Conservation (phyloP, 176 grass and related monocot genomes). For the Eleusine indica region DNA sequence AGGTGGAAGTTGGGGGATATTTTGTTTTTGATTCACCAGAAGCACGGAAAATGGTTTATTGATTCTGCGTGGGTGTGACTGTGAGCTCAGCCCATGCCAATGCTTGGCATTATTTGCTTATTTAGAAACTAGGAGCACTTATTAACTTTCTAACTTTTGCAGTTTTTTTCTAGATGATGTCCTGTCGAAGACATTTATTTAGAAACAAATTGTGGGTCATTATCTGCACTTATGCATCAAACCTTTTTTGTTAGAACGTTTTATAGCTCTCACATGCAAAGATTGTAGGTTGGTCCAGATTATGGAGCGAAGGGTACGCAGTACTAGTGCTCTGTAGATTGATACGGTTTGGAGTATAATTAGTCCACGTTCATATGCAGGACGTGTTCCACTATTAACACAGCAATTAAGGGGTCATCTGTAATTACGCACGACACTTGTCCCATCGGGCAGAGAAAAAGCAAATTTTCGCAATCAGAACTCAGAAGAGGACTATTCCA, state of each 20-base stretch:
- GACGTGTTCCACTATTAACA: not conserved
- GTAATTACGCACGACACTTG: not conserved
- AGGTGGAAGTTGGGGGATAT: not conserved
- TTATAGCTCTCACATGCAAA: constrained; percentile 15
- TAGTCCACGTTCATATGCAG: not conserved
- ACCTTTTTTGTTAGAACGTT: not conserved
- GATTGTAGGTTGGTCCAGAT: not conserved
- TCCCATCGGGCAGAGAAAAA: not conserved
- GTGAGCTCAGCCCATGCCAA: not conserved
- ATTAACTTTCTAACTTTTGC: too few species aligned
- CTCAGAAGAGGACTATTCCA: not conserved
- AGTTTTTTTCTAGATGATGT: too few species aligned
- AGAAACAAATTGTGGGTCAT: too few species aligned
- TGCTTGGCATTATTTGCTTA: not conserved
- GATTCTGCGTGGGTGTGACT: not conserved
- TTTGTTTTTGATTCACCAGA: not conserved
- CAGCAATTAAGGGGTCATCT: not conserved
- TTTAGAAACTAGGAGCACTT: too few species aligned
- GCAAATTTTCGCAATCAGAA: not conserved
- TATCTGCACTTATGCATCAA: not conserved
- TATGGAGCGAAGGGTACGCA: not conserved
- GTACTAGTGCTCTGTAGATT: too few species aligned
- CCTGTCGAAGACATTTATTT: too few species aligned
- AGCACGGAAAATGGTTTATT: not conserved
- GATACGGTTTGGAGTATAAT: not conserved